These are phyloP conservation scores for Neonectria hederae DNA, from an alignment of 2,329 filamentous ascomycete genomes.

Conservation along the genomic window DNA sequence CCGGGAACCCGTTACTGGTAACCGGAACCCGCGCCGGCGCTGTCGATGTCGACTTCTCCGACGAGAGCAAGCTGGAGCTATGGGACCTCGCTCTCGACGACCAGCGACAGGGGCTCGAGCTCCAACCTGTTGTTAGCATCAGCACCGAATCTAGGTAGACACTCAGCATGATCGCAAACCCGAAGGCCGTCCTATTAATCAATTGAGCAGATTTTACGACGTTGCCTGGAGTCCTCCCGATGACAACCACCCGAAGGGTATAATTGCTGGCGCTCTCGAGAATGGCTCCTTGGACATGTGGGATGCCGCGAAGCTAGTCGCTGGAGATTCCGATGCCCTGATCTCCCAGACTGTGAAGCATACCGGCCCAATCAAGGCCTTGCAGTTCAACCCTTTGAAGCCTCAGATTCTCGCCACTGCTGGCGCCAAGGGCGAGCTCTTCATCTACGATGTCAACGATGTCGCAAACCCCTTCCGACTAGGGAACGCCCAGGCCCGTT, in stretches of 20 bases:
- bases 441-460: conserved; percentile 94
- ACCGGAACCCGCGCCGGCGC: conserved; percentile 95
- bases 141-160: conserved; percentile 86
- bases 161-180: conserved; percentile 20
- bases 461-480: conserved; percentile 87
- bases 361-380: conserved; percentile 88
- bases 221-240: conserved; percentile 91
- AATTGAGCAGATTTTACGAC: conserved; percentile 82
- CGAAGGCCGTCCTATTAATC: conserved; percentile 27
- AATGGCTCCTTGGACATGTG: conserved; percentile 93
- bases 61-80: conserved; percentile 94
- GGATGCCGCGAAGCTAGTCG: conserved; percentile 79
- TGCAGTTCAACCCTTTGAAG: conserved; percentile 96
- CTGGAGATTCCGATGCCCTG: conserved; percentile 73
- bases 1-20: conserved; percentile 81
- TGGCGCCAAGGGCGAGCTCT: conserved; percentile 94
- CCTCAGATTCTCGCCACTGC: conserved; percentile 92
- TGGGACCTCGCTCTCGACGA: conserved; percentile 92
- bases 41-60: conserved; percentile 96
- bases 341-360: conserved; percentile 91
- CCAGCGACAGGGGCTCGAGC: conserved; percentile 78
- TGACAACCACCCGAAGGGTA: conserved; percentile 80
- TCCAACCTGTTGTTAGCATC: conserved; percentile 85
- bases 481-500: conserved; percentile 85
- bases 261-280: conserved; percentile 95